phyloP scores from a whole-genome alignment of 805 yeast genomes.

The Kregervanrija delftensis region DNA sequence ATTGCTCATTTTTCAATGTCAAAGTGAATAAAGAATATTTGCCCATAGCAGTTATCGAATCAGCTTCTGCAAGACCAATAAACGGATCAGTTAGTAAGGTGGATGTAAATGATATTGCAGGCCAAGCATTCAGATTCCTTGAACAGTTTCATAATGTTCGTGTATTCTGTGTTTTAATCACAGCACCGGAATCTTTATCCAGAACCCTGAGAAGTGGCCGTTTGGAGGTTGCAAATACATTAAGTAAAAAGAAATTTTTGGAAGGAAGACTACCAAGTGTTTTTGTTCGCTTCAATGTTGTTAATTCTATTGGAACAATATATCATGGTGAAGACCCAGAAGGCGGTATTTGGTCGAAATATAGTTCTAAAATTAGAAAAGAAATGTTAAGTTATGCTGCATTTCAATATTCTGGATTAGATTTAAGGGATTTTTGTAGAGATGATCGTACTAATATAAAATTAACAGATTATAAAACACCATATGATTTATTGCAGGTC shows the following conservation, averaged over 20 bases:
- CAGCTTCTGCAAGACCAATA: slow-evolving; percentile 17
- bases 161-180: slow-evolving; percentile 73
- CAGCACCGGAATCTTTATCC: slow-evolving; percentile 77
- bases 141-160: slow-evolving; percentile 63
- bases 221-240: slow-evolving; percentile 86
- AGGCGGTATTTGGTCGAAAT: slow-evolving; percentile 83
- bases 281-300: slow-evolving; percentile 72
- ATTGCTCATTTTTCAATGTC: slow-evolving; percentile 87
- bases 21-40: slow-evolving; percentile 72
- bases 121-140: slow-evolving; percentile 32
- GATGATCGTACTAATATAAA: slow-evolving; percentile 77
- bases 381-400: slow-evolving; percentile 57
- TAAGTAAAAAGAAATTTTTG: slow-evolving; percentile 67
- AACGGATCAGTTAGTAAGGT: slow-evolving; percentile 24
- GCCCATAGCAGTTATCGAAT: slow-evolving; percentile 79
- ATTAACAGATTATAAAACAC: slow-evolving; percentile 58
- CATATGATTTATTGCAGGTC: slow-evolving; percentile 71
- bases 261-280: slow-evolving; percentile 76
- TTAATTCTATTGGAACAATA: slow-evolving; percentile 54
- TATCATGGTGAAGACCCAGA: slow-evolving; percentile 68
- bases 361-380: slow-evolving; percentile 59
- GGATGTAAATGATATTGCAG: slow-evolving; percentile 40
- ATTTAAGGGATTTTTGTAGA: slow-evolving; percentile 62
- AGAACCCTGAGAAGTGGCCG: slow-evolving; percentile 81
- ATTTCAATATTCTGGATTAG: slow-evolving; percentile 76